Evolutionary conservation across 2,329 filamentous ascomycete genomes (phyloP), one percentile per base, ranked within the genome.

Genomic region (Chaetomiaceae sp.): DNA sequence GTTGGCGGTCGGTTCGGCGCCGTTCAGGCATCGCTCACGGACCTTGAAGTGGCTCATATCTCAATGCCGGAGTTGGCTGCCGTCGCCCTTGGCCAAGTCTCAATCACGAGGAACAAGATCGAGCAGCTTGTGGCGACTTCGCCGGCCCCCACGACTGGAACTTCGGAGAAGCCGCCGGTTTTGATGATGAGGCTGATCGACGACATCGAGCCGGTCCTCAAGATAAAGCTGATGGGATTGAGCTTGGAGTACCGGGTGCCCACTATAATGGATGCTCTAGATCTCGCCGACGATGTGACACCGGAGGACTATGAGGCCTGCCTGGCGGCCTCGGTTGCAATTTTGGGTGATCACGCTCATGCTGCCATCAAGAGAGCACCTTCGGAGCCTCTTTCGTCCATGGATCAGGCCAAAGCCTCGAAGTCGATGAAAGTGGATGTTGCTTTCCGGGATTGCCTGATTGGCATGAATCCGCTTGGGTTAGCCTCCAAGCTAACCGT

Each of bases 151-250:
- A 66, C 62, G 36, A 66, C 61, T 30, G 59, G 20, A 44, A 53
- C 42, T 21, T 58, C 41, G 50, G 65, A 57, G 54, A 66, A 58
- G 2, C 57, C 59, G 4, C 71, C 81, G 1, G 89, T 91, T 58
- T 68, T 97, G 48, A 96, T 95, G 85, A 82, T 88, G 54, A 82
- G 94, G 45, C 87, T 96, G 72, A 88, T 99, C 59, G 91, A 97
- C 66, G 92, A 97, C 66, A 89, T 95, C 71, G 92, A 97, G 58
- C 92, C 95, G 0, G 84, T 89, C 6, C 75, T 96, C 60, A 96
- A 95, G 67, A 69, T 96, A 53, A 95, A 95, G 66, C 72, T 97
- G 37, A 88, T 87, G 68, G 90, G 95, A 56, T 62, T 95, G 4
- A 86, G 84, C 54, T 69, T 90, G n/a, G 95, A 99, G 66, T 99